Evolutionary conservation across 2,329 filamentous ascomycete species (phyloP).

Genomic region (Paracoccidioides lutzii): DNA sequence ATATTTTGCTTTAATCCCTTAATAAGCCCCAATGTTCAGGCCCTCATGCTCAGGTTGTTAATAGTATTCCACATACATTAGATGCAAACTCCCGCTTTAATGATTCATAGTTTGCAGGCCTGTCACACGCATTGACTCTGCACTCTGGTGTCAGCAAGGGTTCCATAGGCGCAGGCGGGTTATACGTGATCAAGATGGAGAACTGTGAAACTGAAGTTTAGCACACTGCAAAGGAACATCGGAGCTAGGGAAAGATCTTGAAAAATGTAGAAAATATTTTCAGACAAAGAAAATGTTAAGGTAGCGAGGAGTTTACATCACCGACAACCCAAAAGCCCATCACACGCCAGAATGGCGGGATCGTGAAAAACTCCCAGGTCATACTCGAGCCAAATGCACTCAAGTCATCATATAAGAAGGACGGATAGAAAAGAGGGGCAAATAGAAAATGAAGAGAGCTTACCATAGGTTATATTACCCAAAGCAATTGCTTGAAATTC

Average conservation of each 20-base stretch:
- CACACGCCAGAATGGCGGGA: constrained; percentile 63
- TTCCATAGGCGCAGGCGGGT: background rate
- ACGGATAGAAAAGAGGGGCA: constrained; percentile 13
- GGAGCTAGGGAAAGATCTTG: background rate
- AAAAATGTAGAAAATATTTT: constrained; percentile 30
- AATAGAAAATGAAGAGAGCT: constrained; percentile 16
- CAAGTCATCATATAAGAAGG: constrained; percentile 78
- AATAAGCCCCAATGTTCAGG: constrained; percentile 15
- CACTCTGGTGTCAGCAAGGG: background rate
- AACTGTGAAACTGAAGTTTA: constrained; percentile 15
- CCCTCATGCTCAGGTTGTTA: constrained; percentile 3
- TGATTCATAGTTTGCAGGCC: constrained; percentile 72
- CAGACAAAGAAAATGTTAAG: constrained; percentile 78
- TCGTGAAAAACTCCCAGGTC: constrained; percentile 44
- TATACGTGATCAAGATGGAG: background rate
- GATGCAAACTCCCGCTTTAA: constrained; percentile 69
- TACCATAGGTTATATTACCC: constrained; percentile 10
- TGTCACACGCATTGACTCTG: constrained; percentile 92
- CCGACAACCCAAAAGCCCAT: constrained; percentile 54
- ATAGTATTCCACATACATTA: constrained; percentile 55
- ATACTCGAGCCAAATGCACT: constrained; percentile 99
- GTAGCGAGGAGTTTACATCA: constrained; percentile 99
- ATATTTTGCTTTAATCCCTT: constrained; percentile 56
- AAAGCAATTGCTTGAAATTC: background rate
- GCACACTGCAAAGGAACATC: constrained; percentile 6